A percentile compares a stretch with the other conserved stretches of the same genome.
These are phyloP conservation scores for Fraxinus baroniana DNA, from an alignment of 305 asterid genomes.

Conservation along the genomic window DNA sequence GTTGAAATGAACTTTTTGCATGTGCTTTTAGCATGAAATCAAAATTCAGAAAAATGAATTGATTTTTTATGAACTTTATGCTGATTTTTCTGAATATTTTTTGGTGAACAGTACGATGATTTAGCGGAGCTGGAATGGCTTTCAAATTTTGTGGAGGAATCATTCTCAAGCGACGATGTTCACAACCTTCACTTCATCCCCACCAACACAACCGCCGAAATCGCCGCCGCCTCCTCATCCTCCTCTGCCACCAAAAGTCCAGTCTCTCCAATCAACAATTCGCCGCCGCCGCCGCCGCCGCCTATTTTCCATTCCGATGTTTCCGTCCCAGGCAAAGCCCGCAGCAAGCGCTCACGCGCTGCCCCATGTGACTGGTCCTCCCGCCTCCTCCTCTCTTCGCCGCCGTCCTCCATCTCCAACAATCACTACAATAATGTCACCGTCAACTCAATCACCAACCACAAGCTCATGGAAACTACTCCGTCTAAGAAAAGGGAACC, in stretches of 20 bases:
- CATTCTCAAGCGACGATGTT: slow-evolving; percentile 82
- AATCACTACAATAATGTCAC: not conserved
- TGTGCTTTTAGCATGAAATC: not conserved
- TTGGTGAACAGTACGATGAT: slow-evolving; percentile 65
- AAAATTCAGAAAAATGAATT: not conserved
- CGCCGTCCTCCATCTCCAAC: slow-evolving; percentile 3
- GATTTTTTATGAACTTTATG: not conserved
- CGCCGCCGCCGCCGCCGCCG: slow-evolving; percentile 40
- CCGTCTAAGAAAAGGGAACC: slow-evolving; percentile 42
- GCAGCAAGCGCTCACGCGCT: slow-evolving; percentile 93
- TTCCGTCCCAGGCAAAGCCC: slow-evolving; percentile 88
- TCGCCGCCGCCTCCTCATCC: slow-evolving; percentile 36
- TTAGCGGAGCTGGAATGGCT: slow-evolving; percentile 98
- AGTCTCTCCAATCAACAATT: slow-evolving; percentile 6
- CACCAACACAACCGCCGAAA: slow-evolving; percentile 34
- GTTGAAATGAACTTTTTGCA: not conserved
- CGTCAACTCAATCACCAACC: not conserved
- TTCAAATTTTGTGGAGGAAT: slow-evolving; percentile 91
- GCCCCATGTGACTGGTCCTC: slow-evolving; percentile 97
- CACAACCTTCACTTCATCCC: slow-evolving; percentile 56
- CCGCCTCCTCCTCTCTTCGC: slow-evolving; percentile 64
- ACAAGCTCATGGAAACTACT: slow-evolving; percentile 23
- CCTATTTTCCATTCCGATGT: slow-evolving; percentile 62
- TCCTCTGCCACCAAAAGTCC: slow-evolving; percentile 41
- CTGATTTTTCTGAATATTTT: not conserved